Base-by-base conservation (phyloP, 805 yeast species). In the Saturnispora ahearnii region DNA sequence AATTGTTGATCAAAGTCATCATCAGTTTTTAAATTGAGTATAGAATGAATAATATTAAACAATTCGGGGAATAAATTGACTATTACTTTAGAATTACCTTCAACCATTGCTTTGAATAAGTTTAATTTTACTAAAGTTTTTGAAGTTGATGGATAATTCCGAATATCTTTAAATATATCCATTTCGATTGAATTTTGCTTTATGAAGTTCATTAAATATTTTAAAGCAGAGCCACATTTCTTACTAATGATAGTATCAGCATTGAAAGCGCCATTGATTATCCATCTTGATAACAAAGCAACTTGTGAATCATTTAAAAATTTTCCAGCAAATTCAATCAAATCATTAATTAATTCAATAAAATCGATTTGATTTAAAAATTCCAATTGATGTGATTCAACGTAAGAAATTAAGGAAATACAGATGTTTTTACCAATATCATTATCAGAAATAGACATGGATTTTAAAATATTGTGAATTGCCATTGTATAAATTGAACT, bases 261-360 rank as follows among this genome's bases (percentile, higher is more conserved):
- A n/a, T 57, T 55, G 51, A 69, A 74, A 1, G 73, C 61, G 1
- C 70, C 58, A 9, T 62, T 53, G 13, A 72, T 59, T 45, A 78
- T 62, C 54, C 50, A 56, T 21, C 29, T 64, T 40, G 56, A 67
- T 31, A 51, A 53, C 41, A 52, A 50, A 28, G 42, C 34, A 26
- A 62, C 45, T 47, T 66, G 66, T 1, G 58, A 43, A 0, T 50
- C 21, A 4, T 53, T 49, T 46, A 68, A 57, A 44, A 53, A 61
- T n/a, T 52, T 55, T 11, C 71, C 70, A 6, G 79, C 65, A 49
- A 72, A 69, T 51, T 72, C 73, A 44, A 81, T 65, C 38, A 83
- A 55, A 56, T 81, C 87, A 22, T 75, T 70, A 41, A 82, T 61
- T 5, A 82, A 72, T 59, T 84, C 91, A 54, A 82, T 73, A 38